phyloP scores from a whole-genome alignment of 148 eudicot species.

The Rhododendron molle region DNA sequence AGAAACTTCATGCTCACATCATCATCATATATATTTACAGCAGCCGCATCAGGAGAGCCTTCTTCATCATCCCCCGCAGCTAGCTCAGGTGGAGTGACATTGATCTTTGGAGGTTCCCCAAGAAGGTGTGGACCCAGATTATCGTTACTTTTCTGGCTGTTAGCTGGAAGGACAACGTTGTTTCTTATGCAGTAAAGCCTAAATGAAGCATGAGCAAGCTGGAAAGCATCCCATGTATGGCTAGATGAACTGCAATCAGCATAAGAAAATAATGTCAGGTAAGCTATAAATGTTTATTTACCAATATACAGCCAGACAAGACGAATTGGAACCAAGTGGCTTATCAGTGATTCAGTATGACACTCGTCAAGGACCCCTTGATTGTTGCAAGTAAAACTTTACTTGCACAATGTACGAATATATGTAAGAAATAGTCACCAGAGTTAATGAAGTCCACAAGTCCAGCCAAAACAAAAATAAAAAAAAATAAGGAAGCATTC shows the following conservation, averaged over 20 bases:
- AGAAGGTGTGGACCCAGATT: conserved; percentile 69
- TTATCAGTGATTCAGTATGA: not conserved
- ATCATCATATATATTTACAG: conserved; percentile 85
- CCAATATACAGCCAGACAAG: not conserved
- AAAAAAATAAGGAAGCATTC: not conserved
- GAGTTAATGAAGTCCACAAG: not conserved
- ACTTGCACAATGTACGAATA: not conserved
- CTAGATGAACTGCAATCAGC: conserved; percentile 66
- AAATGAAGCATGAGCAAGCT: conserved; percentile 82
- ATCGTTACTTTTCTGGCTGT: conserved; percentile 27
- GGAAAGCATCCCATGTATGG: conserved; percentile 96
- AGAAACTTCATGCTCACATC: conserved; percentile 70
- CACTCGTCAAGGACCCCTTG: not conserved
- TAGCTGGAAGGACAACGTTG: conserved; percentile 45
- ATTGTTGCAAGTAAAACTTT: not conserved
- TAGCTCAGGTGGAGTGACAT: conserved; percentile 55
- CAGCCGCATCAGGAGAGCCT: conserved; percentile 48
- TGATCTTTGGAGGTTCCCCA: conserved; percentile 78
- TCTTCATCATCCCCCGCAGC: conserved; percentile 66
- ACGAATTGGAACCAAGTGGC: not conserved
- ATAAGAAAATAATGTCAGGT: conserved; percentile 1
- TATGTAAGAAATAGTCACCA: not conserved
- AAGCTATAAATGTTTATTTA: not conserved
- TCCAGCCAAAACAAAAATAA: not conserved
- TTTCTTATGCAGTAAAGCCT: conserved; percentile 68